Conservation (phyloP, 768 basidiomycete genomes). For the Collybia sp. region DNA sequence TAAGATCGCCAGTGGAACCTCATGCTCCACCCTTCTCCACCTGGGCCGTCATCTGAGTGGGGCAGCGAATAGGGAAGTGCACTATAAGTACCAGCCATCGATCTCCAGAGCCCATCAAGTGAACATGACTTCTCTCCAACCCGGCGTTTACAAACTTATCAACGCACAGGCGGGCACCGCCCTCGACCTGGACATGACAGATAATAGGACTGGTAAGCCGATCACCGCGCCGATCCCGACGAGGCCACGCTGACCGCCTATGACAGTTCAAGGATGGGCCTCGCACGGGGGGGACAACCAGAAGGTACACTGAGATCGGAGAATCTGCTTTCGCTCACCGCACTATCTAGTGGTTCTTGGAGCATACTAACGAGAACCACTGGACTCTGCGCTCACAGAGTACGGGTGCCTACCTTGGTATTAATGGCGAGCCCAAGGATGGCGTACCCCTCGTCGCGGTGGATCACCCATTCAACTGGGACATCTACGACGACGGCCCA, state of each 20-base stretch:
- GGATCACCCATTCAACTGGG: constrained; percentile 12
- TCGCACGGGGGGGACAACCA: constrained; percentile 37
- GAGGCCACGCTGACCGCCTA: neutral
- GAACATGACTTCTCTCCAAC: constrained; percentile 11
- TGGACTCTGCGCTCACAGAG: constrained; percentile 15
- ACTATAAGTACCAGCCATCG: neutral
- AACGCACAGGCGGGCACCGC: constrained; percentile 31
- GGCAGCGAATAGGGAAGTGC: neutral
- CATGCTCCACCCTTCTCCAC: no score
- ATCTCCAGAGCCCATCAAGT: no score
- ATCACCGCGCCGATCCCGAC: neutral
- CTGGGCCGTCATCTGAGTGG: neutral
- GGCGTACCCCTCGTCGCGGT: constrained; percentile 8
- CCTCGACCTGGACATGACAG: constrained; percentile 45
- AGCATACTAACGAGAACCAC: constrained; percentile 2
- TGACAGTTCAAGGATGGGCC: constrained; percentile 37
- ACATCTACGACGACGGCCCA: constrained; percentile 14
- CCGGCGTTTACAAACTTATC: constrained; percentile 11
- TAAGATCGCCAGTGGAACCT: no score
- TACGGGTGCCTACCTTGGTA: constrained; percentile 13
- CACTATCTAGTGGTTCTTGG: constrained; percentile 14
- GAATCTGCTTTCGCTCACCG: neutral
- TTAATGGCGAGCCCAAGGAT: constrained; percentile 5
- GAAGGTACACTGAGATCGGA: constrained; percentile 19
- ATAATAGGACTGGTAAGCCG: constrained; percentile 30